Evolutionary conservation across 2,329 filamentous ascomycete genomes (phyloP).

Genomic region (Phialophora tarda): DNA sequence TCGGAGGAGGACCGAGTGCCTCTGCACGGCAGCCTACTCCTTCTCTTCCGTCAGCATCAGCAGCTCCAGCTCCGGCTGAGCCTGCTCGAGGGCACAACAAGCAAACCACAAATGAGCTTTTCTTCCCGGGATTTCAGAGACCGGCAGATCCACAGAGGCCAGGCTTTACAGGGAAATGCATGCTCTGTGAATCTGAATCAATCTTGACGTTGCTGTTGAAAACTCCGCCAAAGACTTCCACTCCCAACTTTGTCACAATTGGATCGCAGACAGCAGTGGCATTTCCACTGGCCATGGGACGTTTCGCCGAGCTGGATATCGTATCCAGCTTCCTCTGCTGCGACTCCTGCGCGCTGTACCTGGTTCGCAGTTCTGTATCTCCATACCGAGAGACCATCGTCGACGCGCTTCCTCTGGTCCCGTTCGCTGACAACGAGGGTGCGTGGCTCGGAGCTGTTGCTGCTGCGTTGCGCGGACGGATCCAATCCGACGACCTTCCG

Average conservation of each 20-base stretch:
- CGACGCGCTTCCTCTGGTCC: neutral
- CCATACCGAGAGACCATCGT: neutral
- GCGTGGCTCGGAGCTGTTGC: neutral
- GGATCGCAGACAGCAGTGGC: neutral
- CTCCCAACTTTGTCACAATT: neutral
- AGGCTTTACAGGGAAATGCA: neutral
- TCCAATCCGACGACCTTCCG: neutral
- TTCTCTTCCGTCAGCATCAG: too few relatives aligned
- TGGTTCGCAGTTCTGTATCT: neutral
- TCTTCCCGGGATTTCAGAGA: neutral
- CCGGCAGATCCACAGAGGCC: neutral
- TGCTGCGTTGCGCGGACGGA: neutral
- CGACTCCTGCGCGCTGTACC: slow-evolving; percentile 2
- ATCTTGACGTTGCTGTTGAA: neutral
- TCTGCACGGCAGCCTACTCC: too few relatives aligned
- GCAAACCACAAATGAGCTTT: neutral
- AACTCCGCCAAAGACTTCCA: neutral
- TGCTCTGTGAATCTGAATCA: neutral
- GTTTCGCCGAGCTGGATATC: neutral
- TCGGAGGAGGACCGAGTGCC: too few relatives aligned
- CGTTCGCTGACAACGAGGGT: neutral
- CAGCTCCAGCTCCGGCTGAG: neutral
- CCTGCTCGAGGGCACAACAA: neutral
- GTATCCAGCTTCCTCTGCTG: slow-evolving; percentile 3
- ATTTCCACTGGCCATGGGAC: neutral